Evolutionary conservation across 768 basidiomycete species (phyloP).

Genomic region (Suillus brevipes): DNA sequence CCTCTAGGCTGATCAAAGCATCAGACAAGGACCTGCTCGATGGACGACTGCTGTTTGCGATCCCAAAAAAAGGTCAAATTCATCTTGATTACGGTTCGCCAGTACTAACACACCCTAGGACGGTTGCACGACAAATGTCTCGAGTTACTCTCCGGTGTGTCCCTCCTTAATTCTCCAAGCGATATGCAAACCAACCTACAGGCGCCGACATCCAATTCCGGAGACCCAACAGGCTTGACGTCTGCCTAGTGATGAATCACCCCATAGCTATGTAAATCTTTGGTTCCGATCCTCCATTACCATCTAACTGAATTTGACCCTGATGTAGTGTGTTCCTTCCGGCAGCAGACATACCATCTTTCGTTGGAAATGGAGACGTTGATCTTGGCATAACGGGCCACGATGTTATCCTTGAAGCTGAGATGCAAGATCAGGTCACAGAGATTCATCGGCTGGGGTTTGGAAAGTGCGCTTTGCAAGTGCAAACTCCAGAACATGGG

Average conservation of each 20-base stretch:
- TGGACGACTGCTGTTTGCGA: slow-evolving; percentile 88
- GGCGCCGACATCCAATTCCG: slow-evolving; percentile 97
- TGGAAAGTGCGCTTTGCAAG: slow-evolving; percentile 86
- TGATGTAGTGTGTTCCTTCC: slow-evolving; percentile 86
- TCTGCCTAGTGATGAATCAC: slow-evolving; percentile 92
- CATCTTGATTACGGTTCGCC: slow-evolving; percentile 6
- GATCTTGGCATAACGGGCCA: slow-evolving; percentile 98
- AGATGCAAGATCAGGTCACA: slow-evolving; percentile 75
- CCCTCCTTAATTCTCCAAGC: neutral
- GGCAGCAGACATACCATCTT: slow-evolving; percentile 95
- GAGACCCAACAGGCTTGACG: slow-evolving; percentile 83
- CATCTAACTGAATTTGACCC: neutral
- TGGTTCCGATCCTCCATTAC: neutral
- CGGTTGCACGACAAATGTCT: slow-evolving; percentile 90
- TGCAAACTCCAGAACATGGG: slow-evolving; percentile 85
- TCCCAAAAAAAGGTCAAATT: slow-evolving; percentile 90
- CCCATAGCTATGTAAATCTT: slow-evolving; percentile 85
- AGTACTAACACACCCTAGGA: slow-evolving; percentile 43
- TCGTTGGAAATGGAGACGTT: slow-evolving; percentile 96
- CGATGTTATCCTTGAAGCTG: slow-evolving; percentile 91
- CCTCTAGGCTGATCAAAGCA: neutral
- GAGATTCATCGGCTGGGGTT: slow-evolving; percentile 86
- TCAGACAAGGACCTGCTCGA: slow-evolving; percentile 75
- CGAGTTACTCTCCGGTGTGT: slow-evolving; percentile 76
- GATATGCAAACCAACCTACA: slow-evolving; percentile 26